A percentile compares a stretch with the other conserved stretches of the same genome.
These are phyloP conservation scores for Bruguiera parviflora DNA, from an alignment of 345 rosid species.

Conservation along the genomic window DNA sequence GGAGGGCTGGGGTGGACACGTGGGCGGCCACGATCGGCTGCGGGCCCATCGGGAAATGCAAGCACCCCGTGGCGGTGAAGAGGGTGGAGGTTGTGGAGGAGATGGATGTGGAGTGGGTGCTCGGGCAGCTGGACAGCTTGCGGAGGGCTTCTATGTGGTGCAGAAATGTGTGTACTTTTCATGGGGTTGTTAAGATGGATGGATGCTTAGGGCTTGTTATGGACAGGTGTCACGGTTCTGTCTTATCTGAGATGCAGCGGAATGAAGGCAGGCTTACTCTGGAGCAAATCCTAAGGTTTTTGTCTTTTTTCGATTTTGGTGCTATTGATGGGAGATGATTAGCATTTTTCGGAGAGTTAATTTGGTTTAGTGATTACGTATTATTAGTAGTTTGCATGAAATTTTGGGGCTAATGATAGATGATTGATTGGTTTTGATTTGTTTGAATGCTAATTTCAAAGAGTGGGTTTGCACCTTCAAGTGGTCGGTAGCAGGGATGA, in stretches of 20 bases:
- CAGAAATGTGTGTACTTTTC: constrained; percentile 85
- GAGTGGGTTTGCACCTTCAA: too few relatives aligned
- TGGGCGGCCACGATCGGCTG: constrained; percentile 64
- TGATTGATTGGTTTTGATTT: too few relatives aligned
- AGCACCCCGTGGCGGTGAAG: constrained; percentile 69
- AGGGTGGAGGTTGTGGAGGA: constrained; percentile 63
- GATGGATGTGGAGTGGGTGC: constrained; percentile 78
- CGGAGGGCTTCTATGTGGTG: constrained; percentile 87
- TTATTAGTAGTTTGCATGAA: too few relatives aligned
- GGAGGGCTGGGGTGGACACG: constrained; percentile 66
- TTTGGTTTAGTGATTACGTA: too few relatives aligned
- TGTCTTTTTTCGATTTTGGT: background rate
- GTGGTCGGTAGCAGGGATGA: too few relatives aligned
- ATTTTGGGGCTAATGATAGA: too few relatives aligned
- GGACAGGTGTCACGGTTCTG: constrained; percentile 85
- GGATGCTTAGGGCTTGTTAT: constrained; percentile 63
- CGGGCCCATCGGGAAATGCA: constrained; percentile 48
- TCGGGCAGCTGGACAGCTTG: constrained; percentile 70
- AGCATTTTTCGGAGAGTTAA: too few relatives aligned
- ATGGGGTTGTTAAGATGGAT: constrained; percentile 71
- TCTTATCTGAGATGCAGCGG: constrained; percentile 79
- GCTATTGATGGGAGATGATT: background rate
- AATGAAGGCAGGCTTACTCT: constrained; percentile 93
- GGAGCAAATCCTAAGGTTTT: constrained; percentile 90
- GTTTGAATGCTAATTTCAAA: too few relatives aligned